Evolutionary conservation across 768 basidiomycete species (phyloP).

Genomic region (Trametes cingulata): DNA sequence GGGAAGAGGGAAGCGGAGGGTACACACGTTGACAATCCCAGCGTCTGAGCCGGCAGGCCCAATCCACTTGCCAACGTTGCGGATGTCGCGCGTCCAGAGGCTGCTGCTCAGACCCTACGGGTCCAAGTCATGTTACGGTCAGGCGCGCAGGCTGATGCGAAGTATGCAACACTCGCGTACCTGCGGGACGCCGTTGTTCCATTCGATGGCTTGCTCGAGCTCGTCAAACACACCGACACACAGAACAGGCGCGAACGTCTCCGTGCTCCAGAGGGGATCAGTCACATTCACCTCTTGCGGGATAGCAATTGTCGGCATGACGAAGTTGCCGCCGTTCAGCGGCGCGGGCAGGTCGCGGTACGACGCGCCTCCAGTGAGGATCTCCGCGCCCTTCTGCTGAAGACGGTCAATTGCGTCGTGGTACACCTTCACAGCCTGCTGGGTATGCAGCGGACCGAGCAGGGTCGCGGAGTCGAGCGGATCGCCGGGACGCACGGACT

Average conservation of each 20-base stretch:
- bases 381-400: constrained; percentile 65
- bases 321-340: constrained; percentile 78
- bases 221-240: constrained; percentile 86
- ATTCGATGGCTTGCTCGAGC: constrained; percentile 81
- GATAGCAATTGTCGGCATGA: constrained; percentile 82
- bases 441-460: constrained; percentile 84
- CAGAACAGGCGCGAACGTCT: constrained; percentile 88
- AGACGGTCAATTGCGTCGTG: constrained; percentile 60
- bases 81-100: constrained; percentile 85
- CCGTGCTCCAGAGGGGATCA: constrained; percentile 70
- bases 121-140: neutral
- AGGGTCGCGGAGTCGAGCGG: constrained; percentile 74
- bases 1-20: neutral
- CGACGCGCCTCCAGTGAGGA: constrained; percentile 69
- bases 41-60: constrained; percentile 87
- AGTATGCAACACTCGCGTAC: constrained; percentile 33
- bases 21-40: constrained; percentile 83
- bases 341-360: constrained; percentile 43
- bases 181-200: constrained; percentile 90
- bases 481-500: constrained; percentile 76
- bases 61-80: constrained; percentile 89
- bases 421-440: constrained; percentile 68
- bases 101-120: constrained; percentile 90
- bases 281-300: constrained; percentile 56
- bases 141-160: neutral